These are phyloP conservation scores for Umbellularia californica DNA, from an alignment of 164 flowering plant species.

Conservation along the genomic window DNA sequence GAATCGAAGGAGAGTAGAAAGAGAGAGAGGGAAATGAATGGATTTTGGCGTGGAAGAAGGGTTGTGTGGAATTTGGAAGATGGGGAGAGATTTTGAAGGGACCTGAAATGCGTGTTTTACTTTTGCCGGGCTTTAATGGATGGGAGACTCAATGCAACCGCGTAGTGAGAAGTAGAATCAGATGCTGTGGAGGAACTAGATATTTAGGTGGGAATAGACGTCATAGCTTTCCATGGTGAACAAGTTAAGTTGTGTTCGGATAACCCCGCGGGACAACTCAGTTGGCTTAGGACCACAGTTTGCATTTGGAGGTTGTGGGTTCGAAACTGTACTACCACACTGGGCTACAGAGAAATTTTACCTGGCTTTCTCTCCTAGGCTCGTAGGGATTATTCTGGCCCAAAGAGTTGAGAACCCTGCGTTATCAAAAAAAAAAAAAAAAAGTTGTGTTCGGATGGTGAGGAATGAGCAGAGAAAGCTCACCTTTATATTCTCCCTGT, in stretches of 20 bases:
- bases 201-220: not conserved
- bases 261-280: no score
- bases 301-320: no score
- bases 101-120: not conserved
- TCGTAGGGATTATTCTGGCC: no score
- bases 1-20: not conserved
- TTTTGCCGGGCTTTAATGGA: conserved; percentile 1
- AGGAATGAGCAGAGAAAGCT: not conserved
- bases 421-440: no score
- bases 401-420: no score
- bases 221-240: not conserved
- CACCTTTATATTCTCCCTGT: no score
- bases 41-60: no score
- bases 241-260: no score
- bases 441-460: not conserved
- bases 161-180: not conserved
- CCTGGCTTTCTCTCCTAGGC: no score
- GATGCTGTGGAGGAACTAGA: not conserved
- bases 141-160: not conserved
- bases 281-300: no score
- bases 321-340: no score
- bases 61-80: not conserved
- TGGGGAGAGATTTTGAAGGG: not conserved
- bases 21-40: not conserved
- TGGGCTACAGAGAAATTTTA: no score